phyloP scores from a whole-genome alignment of 176 grass and related monocot species.

The Carex myosuroides region DNA sequence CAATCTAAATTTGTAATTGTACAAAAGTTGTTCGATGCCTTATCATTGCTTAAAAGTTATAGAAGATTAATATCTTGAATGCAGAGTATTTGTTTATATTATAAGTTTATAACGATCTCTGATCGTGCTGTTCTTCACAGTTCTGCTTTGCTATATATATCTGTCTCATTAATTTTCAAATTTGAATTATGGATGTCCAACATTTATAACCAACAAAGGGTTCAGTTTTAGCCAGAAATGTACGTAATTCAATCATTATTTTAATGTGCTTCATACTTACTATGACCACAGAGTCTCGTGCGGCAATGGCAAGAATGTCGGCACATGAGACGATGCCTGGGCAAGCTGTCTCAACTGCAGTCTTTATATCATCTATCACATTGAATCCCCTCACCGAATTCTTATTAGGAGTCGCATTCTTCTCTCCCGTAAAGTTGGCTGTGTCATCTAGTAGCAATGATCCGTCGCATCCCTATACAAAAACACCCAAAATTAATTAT shows the following conservation, averaged over 20 bases:
- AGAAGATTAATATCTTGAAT: not conserved
- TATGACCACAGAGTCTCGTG: constrained; percentile 42
- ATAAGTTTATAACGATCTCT: not conserved
- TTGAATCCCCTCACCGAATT: constrained; percentile 32
- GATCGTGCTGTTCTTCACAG: not conserved
- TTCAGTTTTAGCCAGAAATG: too few relatives aligned
- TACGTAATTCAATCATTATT: too few relatives aligned
- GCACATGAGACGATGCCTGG: constrained; percentile 49
- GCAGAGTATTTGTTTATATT: not conserved
- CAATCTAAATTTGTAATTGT: not conserved
- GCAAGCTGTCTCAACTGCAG: constrained; percentile 33
- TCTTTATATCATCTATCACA: constrained; percentile 56
- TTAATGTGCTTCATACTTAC: constrained; percentile 11
- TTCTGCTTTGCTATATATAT: too few relatives aligned
- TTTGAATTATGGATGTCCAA: too few relatives aligned
- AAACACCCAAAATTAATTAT: not conserved
- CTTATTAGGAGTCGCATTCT: constrained; percentile 30
- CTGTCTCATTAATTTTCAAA: too few relatives aligned
- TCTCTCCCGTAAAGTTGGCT: constrained; percentile 29
- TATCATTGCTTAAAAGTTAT: too few relatives aligned
- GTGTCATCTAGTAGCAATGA: constrained; percentile 45
- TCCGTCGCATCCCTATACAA: constrained; percentile 46
- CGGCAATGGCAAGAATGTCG: constrained; percentile 39
- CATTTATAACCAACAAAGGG: too few relatives aligned
- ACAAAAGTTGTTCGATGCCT: too few relatives aligned